These are phyloP conservation scores for Pleurotus tuoliensis DNA, from an alignment of 768 basidiomycete genomes.

Conservation along the genomic window DNA sequence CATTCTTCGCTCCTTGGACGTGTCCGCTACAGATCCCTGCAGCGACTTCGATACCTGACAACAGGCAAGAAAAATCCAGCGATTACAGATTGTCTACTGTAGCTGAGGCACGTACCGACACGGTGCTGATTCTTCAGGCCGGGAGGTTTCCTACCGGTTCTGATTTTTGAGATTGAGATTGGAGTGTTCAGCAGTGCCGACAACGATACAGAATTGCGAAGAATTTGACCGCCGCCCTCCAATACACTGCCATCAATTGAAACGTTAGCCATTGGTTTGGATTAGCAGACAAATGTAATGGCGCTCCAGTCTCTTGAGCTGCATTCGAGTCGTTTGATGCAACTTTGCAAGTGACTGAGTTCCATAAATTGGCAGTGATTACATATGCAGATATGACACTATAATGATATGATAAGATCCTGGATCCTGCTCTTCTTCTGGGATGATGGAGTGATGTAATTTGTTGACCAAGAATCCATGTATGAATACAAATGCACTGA, in stretches of 20 bases:
- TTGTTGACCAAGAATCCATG: not conserved
- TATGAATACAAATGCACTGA: constrained; percentile 7
- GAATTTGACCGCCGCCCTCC: constrained; percentile 68
- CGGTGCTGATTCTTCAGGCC: constrained; percentile 74
- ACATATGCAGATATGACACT: too few relatives aligned
- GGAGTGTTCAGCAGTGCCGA: constrained; percentile 63
- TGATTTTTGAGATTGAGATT: constrained; percentile 57
- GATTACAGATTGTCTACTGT: not conserved
- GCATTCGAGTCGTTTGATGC: not conserved
- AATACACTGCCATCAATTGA: constrained; percentile 47
- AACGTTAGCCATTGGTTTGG: not conserved
- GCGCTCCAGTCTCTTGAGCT: not conserved
- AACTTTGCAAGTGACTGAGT: too few relatives aligned
- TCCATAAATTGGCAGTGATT: too few relatives aligned
- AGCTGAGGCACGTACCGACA: constrained; percentile 41
- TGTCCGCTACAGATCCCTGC: constrained; percentile 54
- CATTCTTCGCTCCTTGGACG: constrained; percentile 50
- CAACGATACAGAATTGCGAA: constrained; percentile 65
- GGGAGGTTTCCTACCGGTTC: constrained; percentile 51
- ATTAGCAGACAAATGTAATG: not conserved
- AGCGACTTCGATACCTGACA: constrained; percentile 60
- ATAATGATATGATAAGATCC: too few relatives aligned
- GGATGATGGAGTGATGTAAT: too few relatives aligned
- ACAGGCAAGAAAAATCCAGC: not conserved
- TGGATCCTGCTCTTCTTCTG: too few relatives aligned